Evolutionary conservation across 257 asterid species (phyloP), one percentile per base, ranked within the genome.

Genomic region (Parsonsia alboflavescens): DNA sequence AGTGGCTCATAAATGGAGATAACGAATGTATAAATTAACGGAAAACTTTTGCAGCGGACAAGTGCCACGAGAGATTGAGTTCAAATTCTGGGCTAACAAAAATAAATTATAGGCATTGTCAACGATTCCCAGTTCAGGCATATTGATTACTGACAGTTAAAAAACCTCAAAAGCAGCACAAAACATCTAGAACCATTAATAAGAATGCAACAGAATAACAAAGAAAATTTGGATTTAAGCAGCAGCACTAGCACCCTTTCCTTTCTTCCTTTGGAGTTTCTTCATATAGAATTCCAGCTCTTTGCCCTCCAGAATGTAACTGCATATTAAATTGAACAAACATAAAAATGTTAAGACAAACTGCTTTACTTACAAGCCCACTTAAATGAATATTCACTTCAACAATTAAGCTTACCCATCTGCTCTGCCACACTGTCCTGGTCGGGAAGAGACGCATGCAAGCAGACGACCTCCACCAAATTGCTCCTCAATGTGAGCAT

Each of bases 401-500:
- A 16, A 56, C 16, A 59, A 3, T 68, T 7, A 33, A 57, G 61
- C 85, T 80, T 75, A 86, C 91, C 91, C 91, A 73, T 87, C 91
- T 0, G 85, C 79, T 76, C 91, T 74, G 53, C 91, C 91, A 77
- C 89, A 85, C 80, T 87, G 91, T 50, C 89, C 89, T 0, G 91
- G 91, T 22, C 88, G 83, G 53, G 91, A 87, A 1, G 91, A 82
- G 30, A 85, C 81, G 81, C 91, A 85, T 46, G 89, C 91, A 72
- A 77, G 65, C 78, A 87, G 52, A 67, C 88, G 79, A 24, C 91
- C 89, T 57, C 81, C 75, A 21, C 85, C 76, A 68, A 87, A 87
- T 73, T 87, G 91, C 78, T 87, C 91, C 62, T 87, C 91, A 73
- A 87, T 75, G 63, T 85, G 86, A 72, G 86, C 16, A 57, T 85